Conservation (phyloP, 108 stramenopile genomes). For the Asterionellopsis glacialis region DNA sequence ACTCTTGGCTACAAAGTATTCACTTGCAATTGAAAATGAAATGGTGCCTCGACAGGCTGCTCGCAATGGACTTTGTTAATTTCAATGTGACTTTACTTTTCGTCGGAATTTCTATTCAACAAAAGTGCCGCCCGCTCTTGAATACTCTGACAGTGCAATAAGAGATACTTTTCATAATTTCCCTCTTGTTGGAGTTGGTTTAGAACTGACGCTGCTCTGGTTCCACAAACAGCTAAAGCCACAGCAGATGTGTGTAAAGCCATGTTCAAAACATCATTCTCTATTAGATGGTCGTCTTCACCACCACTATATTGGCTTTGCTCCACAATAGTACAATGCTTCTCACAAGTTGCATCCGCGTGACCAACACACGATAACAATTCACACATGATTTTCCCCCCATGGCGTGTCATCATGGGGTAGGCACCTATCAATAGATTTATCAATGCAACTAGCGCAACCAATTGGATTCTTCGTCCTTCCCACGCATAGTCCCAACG, state of each 20-base stretch:
- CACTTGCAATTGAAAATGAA: too few relatives aligned
- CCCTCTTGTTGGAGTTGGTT: conserved; percentile 21
- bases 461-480: conserved; percentile 24
- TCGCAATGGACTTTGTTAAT: too few relatives aligned
- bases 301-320: conserved; percentile 2
- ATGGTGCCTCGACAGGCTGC: too few relatives aligned
- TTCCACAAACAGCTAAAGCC: conserved; percentile 38
- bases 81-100: too few relatives aligned
- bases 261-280: conserved; percentile 16
- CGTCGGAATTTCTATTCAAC: too few relatives aligned
- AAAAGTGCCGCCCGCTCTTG: not conserved
- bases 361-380: conserved; percentile 29
- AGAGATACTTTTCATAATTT: not conserved
- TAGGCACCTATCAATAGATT: conserved; percentile 54
- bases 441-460: conserved; percentile 32
- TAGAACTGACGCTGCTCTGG: conserved; percentile 22
- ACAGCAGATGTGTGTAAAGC: conserved; percentile 32
- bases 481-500: conserved; percentile 29
- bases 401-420: conserved; percentile 61
- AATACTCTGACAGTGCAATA: not conserved
- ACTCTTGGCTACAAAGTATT: too few relatives aligned
- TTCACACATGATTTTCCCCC: conserved; percentile 55
- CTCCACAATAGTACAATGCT: conserved; percentile 12
- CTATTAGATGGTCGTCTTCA: conserved; percentile 5
- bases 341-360: conserved; percentile 8